Conservation (phyloP, 2,329 filamentous ascomycete species). For the Fusarium metavorans region DNA sequence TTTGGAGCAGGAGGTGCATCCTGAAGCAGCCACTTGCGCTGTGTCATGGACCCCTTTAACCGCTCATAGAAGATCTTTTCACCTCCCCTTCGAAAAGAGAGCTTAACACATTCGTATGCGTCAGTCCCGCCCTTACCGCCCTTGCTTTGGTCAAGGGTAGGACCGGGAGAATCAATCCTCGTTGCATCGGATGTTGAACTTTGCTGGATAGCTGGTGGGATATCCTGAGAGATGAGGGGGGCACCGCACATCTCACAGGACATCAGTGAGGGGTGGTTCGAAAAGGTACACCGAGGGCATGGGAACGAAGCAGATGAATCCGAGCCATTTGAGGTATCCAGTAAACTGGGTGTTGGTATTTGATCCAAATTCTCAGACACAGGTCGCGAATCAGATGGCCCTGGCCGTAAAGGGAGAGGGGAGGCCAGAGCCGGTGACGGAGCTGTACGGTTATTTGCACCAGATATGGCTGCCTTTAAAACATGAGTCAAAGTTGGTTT, state of each 20-base stretch:
- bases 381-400: constrained; percentile 21
- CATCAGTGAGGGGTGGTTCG: constrained; percentile 87
- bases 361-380: constrained; percentile 19
- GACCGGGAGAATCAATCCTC: constrained; percentile 83
- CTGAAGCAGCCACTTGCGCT: constrained; percentile 95
- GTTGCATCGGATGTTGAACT: constrained; percentile 50
- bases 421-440: constrained; percentile 29
- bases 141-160: constrained; percentile 63
- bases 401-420: constrained; percentile 49
- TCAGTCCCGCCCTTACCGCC: constrained; percentile 58
- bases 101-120: constrained; percentile 81
- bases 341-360: constrained; percentile 1
- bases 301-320: constrained; percentile 59
- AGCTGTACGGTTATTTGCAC: constrained; percentile 68
- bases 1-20: constrained; percentile 89
- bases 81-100: constrained; percentile 91
- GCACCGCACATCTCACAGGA: constrained; percentile 94
- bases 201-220: constrained; percentile 50
- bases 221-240: constrained; percentile 70
- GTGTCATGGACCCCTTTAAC: constrained; percentile 86
- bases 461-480: constrained; percentile 86
- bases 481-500: constrained; percentile 87
- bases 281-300: constrained; percentile 92
- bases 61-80: constrained; percentile 92
- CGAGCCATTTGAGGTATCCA: constrained; percentile 2